Evolutionary conservation across 192 early-diverging fungal species (phyloP).

Genomic region (Diversispora epigaea): DNA sequence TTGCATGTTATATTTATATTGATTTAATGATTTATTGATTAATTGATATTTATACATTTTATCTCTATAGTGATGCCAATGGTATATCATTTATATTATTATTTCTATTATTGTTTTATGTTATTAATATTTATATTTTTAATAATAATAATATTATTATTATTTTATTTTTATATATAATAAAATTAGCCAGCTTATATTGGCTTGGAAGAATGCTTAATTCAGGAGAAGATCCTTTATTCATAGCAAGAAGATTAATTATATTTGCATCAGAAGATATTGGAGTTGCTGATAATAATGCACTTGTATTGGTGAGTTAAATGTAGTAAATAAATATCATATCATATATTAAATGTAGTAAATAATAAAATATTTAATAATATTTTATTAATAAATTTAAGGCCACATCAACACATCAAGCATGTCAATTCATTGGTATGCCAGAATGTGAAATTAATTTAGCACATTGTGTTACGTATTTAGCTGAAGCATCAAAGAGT

Average conservation of each 20-base stretch:
- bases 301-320: constrained; percentile 61
- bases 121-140: no score
- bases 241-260: constrained; percentile 65
- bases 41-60: neutral
- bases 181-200: constrained; percentile 56
- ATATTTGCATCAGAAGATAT: constrained; percentile 87
- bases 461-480: constrained; percentile 74
- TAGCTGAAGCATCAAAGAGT: constrained; percentile 81
- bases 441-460: constrained; percentile 88
- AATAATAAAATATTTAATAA: neutral
- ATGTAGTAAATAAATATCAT: neutral
- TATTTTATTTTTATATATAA: neutral
- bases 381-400: constrained; percentile 17
- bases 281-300: constrained; percentile 79
- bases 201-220: constrained; percentile 91
- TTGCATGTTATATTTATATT: neutral
- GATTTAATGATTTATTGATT: neutral
- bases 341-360: neutral
- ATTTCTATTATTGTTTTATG: neutral
- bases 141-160: neutral
- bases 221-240: constrained; percentile 88
- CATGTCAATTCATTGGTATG: constrained; percentile 87
- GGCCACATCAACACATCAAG: constrained; percentile 76
- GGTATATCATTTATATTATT: neutral
- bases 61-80: constrained; percentile 9